Evolutionary conservation across 2,329 filamentous ascomycete species (phyloP).

Genomic region (Ophiostoma piceae): DNA sequence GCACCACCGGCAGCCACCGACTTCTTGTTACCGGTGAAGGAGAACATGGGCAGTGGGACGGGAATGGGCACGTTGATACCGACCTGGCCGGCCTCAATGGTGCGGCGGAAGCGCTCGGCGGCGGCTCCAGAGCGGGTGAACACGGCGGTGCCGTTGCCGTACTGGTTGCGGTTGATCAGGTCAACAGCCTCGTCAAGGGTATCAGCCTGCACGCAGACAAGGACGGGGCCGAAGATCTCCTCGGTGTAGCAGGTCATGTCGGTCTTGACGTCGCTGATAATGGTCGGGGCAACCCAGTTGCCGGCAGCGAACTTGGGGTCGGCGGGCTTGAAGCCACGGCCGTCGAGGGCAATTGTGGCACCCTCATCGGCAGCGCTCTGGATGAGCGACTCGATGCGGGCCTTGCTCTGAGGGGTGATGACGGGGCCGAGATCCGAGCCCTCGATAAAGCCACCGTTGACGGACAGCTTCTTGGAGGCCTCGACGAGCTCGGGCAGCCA

Average conservation of each 20-base stretch:
- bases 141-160: constrained; percentile 80
- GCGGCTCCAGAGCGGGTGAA: constrained; percentile 77
- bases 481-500: constrained; percentile 76
- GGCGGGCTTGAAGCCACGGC: constrained; percentile 64
- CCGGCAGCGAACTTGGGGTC: constrained; percentile 68
- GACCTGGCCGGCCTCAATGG: constrained; percentile 79
- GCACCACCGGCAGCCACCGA: constrained; percentile 85
- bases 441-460: constrained; percentile 75
- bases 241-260: constrained; percentile 80
- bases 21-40: constrained; percentile 77
- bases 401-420: constrained; percentile 71
- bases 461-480: constrained; percentile 64
- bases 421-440: constrained; percentile 79
- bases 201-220: constrained; percentile 74
- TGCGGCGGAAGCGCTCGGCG: constrained; percentile 69
- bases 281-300: constrained; percentile 78
- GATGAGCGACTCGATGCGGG: constrained; percentile 71
- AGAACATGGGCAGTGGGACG: constrained; percentile 65
- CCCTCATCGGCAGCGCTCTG: constrained; percentile 72
- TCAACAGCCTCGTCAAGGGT: constrained; percentile 75
- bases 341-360: constrained; percentile 74
- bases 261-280: constrained; percentile 73
- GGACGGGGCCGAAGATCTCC: constrained; percentile 80
- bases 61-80: constrained; percentile 80
- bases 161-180: constrained; percentile 78